Conservation (phyloP, 1,284 basidiomycete species). For the Papiliotrema fonsecae region DNA sequence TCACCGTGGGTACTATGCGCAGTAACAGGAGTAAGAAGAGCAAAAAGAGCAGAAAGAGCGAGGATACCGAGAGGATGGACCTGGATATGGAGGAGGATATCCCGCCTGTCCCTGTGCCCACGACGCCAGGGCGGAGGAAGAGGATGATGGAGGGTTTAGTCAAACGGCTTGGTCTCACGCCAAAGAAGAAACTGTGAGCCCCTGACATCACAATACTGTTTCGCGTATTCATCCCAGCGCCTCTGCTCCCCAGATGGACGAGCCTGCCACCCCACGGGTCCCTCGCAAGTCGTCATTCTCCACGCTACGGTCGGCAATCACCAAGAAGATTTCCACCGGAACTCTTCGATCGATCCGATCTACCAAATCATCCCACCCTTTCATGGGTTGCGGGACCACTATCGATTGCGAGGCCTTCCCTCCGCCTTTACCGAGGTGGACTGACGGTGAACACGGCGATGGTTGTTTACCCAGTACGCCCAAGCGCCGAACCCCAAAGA, state of each 20-base stretch:
- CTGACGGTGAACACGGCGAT: conserved; percentile 3
- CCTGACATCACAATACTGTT: conserved; percentile 4
- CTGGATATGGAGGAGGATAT: conserved; percentile 16
- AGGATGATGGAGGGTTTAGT: conserved; percentile 27
- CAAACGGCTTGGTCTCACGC: conserved; percentile 27
- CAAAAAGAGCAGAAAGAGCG: conserved; percentile 16
- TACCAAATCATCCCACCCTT: conserved; percentile 7
- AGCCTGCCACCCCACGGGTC: conserved; percentile 7
- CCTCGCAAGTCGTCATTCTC: conserved; percentile 21
- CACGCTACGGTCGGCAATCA: conserved; percentile 18
- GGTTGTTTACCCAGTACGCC: conserved; percentile 14
- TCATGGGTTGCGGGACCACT: conserved; percentile 6
- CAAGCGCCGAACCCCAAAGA: conserved; percentile 17
- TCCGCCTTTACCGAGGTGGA: conserved; percentile 7
- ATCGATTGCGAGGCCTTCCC: conserved; percentile 10
- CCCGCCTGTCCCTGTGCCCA: conserved; percentile 15
- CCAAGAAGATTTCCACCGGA: conserved; percentile 20
- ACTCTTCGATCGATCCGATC: conserved; percentile 20
- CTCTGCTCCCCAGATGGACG: not conserved
- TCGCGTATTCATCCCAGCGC: not conserved
- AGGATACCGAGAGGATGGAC: conserved; percentile 14
- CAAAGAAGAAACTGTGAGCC: conserved; percentile 20
- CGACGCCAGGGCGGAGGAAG: conserved; percentile 22
- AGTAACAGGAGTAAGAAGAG: conserved; percentile 10
- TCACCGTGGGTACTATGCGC: conserved; percentile 10